Evolutionary conservation across 1,284 basidiomycete genomes (phyloP).

Genomic region (Trichosporon sp.): DNA sequence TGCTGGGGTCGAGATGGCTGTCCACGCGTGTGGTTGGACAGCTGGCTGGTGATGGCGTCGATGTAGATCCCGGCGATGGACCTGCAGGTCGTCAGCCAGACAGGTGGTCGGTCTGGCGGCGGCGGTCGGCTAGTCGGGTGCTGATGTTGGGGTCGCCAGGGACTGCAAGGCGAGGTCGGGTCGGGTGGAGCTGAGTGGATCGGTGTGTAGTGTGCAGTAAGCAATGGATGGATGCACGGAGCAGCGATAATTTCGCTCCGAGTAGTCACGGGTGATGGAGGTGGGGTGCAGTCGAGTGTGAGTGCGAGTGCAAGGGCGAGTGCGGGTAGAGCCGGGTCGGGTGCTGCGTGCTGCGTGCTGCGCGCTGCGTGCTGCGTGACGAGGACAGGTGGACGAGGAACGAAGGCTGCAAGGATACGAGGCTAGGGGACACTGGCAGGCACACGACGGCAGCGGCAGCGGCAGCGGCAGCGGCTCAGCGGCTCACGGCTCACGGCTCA

Average conservation of each 20-base stretch:
- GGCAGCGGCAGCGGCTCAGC: too few relatives aligned
- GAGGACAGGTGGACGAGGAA: background rate
- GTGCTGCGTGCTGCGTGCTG: too few relatives aligned
- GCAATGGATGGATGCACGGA: background rate
- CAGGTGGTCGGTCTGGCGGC: background rate
- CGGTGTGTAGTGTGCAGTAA: too few relatives aligned
- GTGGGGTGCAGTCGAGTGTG: background rate
- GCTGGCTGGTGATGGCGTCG: background rate
- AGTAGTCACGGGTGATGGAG: background rate
- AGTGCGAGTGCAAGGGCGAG: too few relatives aligned
- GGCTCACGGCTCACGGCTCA: background rate
- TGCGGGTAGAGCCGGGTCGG: background rate
- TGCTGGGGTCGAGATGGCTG: background rate
- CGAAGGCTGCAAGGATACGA: background rate
- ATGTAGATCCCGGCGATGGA: slow-evolving; percentile 1
- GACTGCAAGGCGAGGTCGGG: background rate
- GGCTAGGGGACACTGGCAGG: background rate
- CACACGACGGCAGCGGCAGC: background rate
- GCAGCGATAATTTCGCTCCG: background rate
- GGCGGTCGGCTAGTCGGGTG: background rate
- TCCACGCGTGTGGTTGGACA: background rate
- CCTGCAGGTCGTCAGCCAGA: background rate
- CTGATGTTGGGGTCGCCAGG: background rate
- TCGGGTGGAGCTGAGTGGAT: background rate
- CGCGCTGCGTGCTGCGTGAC: background rate